Conservation (phyloP, 495 filamentous ascomycete genomes). For the Neurospora sp. region DNA sequence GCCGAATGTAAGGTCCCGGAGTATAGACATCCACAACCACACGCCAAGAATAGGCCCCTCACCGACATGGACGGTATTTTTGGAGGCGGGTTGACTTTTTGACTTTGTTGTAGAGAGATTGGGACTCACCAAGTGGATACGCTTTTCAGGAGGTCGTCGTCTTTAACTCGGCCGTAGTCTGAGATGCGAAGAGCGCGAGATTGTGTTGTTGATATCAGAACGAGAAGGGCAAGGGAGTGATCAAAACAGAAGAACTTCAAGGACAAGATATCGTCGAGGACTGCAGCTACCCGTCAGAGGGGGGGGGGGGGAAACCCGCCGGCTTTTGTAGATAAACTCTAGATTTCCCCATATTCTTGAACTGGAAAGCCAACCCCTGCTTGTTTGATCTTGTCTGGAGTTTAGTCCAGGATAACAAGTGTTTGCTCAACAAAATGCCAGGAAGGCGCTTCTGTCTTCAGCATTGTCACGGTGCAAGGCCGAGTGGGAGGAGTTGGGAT, state of each 20-base stretch:
- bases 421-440: background rate
- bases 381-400: background rate
- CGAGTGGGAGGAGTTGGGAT: no score
- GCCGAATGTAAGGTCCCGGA: background rate
- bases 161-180: background rate
- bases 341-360: background rate
- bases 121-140: background rate
- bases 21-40: background rate
- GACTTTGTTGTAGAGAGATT: background rate
- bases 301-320: background rate
- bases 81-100: background rate
- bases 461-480: background rate
- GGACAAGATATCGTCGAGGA: background rate
- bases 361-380: background rate
- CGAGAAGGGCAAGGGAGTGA: background rate
- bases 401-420: background rate
- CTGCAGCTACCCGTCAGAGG: background rate
- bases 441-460: background rate
- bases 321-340: background rate
- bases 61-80: background rate
- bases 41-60: background rate
- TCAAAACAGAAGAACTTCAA: background rate
- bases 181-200: background rate
- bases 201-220: background rate
- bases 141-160: background rate